A percentile compares a stretch with the other conserved stretches of the same genome.
phyloP scores from a whole-genome alignment of 352 stramenopile species.

The Phytophthora crassamura region DNA sequence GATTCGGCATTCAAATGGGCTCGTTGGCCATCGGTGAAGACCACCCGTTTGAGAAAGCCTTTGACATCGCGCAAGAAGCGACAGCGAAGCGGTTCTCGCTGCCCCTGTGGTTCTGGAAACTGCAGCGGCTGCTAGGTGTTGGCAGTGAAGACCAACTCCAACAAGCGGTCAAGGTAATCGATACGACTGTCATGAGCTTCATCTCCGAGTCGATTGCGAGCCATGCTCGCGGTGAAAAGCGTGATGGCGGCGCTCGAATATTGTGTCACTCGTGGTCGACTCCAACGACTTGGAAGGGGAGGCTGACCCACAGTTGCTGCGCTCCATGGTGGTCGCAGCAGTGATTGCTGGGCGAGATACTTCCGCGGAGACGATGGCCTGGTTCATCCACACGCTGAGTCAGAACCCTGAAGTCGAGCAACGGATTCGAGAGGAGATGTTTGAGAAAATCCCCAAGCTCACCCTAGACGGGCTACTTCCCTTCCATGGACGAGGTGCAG shows the following conservation, averaged over 20 bases:
- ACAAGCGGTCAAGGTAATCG: constrained; percentile 11
- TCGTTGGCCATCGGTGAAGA: constrained; percentile 13
- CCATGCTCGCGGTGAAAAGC: constrained; percentile 4
- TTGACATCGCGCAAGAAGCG: constrained; percentile 15
- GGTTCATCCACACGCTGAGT: constrained; percentile 58
- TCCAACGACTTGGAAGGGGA: constrained; percentile 6
- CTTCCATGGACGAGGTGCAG: constrained; percentile 42
- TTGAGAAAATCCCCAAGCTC: constrained; percentile 36
- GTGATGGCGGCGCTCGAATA: neutral
- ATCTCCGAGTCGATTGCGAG: constrained; percentile 23
- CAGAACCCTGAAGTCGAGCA: constrained; percentile 42
- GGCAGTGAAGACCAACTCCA: constrained; percentile 15
- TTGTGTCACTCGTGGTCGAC: constrained; percentile 24
- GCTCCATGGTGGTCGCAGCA: constrained; percentile 57
- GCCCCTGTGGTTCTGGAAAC: constrained; percentile 47
- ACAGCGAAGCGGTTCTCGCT: constrained; percentile 37
- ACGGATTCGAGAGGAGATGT: constrained; percentile 43
- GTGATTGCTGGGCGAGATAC: constrained; percentile 68
- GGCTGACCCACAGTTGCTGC: constrained; percentile 36
- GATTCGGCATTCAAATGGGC: constrained; percentile 45
- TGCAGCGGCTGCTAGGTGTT: constrained; percentile 14
- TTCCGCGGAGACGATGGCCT: constrained; percentile 55
- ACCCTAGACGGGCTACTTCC: constrained; percentile 2
- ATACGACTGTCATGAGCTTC: constrained; percentile 14
- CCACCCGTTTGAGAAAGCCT: constrained; percentile 26